Base-by-base conservation (phyloP, 306 rosid species). In the Dalbergia cochinchinensis region DNA sequence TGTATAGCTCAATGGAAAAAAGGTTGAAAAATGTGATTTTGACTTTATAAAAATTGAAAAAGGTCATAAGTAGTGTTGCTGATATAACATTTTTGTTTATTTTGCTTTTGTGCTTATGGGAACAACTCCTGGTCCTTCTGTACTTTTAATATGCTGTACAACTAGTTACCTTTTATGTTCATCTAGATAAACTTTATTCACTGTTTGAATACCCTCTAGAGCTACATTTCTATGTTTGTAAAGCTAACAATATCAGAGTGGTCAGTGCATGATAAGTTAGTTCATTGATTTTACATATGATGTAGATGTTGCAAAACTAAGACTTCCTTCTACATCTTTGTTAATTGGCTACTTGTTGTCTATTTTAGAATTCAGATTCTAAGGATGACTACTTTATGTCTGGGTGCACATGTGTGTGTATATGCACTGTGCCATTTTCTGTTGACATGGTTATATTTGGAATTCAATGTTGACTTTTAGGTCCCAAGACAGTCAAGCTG, bases 401-500 rank as follows among this genome's bases (percentile, higher is more conserved):
- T n/a, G n/a, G n/a, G n/a, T n/a, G n/a, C n/a, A n/a, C n/a, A n/a
- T n/a, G n/a, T n/a, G n/a, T n/a, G 58, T 53, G 60, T 54, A 5
- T 5, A 6, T 54, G 7, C 65, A 13, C 71, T 71, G 42, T 57
- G 6, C 61, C 14, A 37, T 12, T 62, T 62, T 63, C 45, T 61
- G 53, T 77, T 75, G 70, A 50, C 53, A 44, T 67, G 54, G 37
- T 80, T 54, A 48, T 61, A 69, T 47, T 34, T 31, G 78, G 79
- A 77, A 13, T 79, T 41, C 80, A 78, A 86, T 83, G 45, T 87
- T 79, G 71, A 71, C 67, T 73, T 76, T 73, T 86, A 93, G 98
- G 98, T 80, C 99, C 99, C 61, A 93, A 90, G 86, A 93, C 98
- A 6, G 93, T 95, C 74, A 95, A 95, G 84, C 87, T 95, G 65